These are phyloP conservation scores for Colletotrichum sp. DNA, from an alignment of 2,329 filamentous ascomycete genomes.

Conservation along the genomic window DNA sequence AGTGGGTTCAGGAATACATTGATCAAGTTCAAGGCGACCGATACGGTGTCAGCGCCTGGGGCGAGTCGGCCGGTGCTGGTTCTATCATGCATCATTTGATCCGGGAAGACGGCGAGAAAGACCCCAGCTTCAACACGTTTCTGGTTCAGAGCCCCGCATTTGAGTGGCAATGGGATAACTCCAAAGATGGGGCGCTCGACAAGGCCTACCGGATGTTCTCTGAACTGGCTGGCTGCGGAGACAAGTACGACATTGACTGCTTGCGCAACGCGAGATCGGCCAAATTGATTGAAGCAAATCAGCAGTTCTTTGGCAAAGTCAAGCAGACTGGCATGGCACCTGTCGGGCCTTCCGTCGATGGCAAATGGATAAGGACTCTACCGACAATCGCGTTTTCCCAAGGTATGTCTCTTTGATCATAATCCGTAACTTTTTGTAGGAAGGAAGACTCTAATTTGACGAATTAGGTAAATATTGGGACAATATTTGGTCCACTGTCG, in stretches of 20 bases:
- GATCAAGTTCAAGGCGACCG: slow-evolving; percentile 50
- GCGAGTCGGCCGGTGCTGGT: slow-evolving; percentile 55
- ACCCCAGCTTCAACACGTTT: slow-evolving; percentile 44
- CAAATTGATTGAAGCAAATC: slow-evolving; percentile 30
- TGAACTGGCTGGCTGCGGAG: slow-evolving; percentile 32
- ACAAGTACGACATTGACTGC: slow-evolving; percentile 28
- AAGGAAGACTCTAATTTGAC: not conserved
- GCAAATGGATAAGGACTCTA: slow-evolving; percentile 33
- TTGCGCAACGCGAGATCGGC: slow-evolving; percentile 28
- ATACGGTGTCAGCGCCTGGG: slow-evolving; percentile 50
- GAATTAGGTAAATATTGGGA: slow-evolving; percentile 23
- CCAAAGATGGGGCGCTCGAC: slow-evolving; percentile 30
- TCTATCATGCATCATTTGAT: slow-evolving; percentile 56
- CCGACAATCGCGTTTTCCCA: slow-evolving; percentile 32
- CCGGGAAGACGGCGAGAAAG: slow-evolving; percentile 43
- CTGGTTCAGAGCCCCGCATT: slow-evolving; percentile 39
- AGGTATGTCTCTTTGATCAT: slow-evolving; percentile 13
- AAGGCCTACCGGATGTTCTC: slow-evolving; percentile 35
- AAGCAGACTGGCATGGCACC: slow-evolving; percentile 32
- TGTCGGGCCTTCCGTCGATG: slow-evolving; percentile 35
- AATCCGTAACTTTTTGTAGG: not conserved
- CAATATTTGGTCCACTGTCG: slow-evolving; percentile 29
- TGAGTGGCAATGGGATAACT: slow-evolving; percentile 35
- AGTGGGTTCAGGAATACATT: slow-evolving; percentile 55
- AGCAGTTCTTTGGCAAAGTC: slow-evolving; percentile 24